Conservation (phyloP, 768 basidiomycete genomes). For the Dioszegia hungarica region DNA sequence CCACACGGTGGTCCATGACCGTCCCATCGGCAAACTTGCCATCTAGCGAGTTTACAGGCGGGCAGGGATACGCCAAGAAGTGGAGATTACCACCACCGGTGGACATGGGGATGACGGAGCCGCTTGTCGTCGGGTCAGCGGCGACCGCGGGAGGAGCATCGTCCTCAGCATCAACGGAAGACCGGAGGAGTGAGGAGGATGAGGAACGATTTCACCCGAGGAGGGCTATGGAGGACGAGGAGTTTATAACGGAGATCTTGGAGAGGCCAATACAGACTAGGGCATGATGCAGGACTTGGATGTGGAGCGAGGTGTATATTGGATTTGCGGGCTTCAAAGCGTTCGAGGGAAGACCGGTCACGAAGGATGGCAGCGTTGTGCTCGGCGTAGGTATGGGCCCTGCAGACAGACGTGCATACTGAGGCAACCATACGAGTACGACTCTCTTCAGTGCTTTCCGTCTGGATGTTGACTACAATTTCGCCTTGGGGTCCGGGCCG, state of each 20-base stretch:
- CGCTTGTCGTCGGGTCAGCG: background rate
- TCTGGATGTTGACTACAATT: conserved; percentile 5
- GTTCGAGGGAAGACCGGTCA: no score
- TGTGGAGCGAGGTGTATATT: background rate
- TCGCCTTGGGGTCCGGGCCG: background rate
- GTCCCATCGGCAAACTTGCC: conserved; percentile 4
- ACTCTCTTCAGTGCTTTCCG: no score
- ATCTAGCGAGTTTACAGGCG: conserved; percentile 18
- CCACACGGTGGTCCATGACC: conserved; percentile 17
- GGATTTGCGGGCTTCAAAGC: no score
- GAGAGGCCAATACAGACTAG: background rate
- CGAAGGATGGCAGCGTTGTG: no score
- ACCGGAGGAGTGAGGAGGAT: background rate
- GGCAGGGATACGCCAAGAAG: conserved; percentile 20
- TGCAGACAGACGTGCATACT: no score
- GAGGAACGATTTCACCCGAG: background rate
- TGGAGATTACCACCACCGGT: conserved; percentile 30
- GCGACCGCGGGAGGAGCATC: background rate
- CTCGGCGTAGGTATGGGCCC: no score
- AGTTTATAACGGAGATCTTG: background rate
- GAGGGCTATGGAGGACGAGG: background rate
- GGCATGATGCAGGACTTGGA: background rate
- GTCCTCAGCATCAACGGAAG: background rate
- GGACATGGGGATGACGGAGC: no score
- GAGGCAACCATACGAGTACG: no score